These are phyloP conservation scores for Pigoraptor vietnamica DNA, from an alignment of 78 protist genomes.

Conservation along the genomic window DNA sequence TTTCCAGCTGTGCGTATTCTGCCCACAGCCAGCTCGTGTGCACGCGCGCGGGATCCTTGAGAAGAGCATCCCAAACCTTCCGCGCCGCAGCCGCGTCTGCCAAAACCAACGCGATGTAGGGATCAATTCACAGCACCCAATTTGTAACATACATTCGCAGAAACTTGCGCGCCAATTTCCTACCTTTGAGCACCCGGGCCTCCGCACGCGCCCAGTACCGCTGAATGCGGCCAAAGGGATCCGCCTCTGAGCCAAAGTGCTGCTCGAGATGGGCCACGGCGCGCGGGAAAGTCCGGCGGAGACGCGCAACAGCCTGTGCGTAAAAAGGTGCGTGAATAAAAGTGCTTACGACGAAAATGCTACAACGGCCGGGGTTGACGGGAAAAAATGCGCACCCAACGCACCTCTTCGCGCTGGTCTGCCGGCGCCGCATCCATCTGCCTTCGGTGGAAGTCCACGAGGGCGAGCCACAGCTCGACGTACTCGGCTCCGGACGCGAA, in stretches of 20 bases:
- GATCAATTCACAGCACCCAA: too few species aligned
- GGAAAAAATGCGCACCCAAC: too few species aligned
- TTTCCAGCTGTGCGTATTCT: not conserved
- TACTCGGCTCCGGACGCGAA: not conserved
- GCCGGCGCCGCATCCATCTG: not conserved
- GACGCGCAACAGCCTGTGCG: too few species aligned
- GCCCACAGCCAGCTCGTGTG: not conserved
- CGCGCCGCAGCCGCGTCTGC: not conserved
- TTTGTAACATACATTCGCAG: too few species aligned
- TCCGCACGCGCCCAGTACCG: not conserved
- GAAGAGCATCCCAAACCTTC: not conserved
- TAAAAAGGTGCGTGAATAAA: too few species aligned
- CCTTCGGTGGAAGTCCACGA: not conserved
- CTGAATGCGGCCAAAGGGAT: not conserved
- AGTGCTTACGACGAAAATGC: too few species aligned
- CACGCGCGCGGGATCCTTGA: not conserved
- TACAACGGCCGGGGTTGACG: too few species aligned
- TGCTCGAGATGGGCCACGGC: not conserved
- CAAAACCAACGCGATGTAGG: not conserved
- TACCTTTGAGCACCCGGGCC: not conserved
- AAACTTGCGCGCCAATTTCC: not conserved
- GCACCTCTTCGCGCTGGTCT: not conserved
- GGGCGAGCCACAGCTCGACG: not conserved
- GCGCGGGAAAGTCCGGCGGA: not conserved
- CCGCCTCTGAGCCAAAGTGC: not conserved